A percentile compares a stretch with the other conserved stretches of the same genome.
phyloP scores from a whole-genome alignment of 345 rosid genomes.

The Punica granatum region DNA sequence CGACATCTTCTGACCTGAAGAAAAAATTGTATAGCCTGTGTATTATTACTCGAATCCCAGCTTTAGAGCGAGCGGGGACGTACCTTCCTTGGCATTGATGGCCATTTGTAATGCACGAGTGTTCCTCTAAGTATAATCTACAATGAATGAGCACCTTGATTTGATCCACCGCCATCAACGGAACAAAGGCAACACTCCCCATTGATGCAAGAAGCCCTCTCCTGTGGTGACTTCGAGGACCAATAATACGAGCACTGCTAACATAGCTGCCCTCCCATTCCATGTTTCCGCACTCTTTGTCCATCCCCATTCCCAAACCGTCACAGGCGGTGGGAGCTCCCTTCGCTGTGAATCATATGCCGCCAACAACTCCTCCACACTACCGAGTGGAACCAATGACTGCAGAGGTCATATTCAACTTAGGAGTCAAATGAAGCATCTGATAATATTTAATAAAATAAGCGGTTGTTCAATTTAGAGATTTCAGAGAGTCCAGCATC shows the following conservation, averaged over 20 bases:
- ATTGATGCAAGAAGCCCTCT: conserved; percentile 86
- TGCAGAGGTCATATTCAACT: conserved; percentile 21
- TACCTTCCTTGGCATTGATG: neutral
- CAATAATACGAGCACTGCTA: conserved; percentile 77
- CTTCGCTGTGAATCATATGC: conserved; percentile 85
- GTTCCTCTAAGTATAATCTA: neutral
- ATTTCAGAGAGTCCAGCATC: too few relatives aligned
- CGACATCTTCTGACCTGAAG: neutral
- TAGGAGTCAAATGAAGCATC: neutral
- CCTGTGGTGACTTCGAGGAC: conserved; percentile 91
- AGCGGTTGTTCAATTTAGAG: neutral
- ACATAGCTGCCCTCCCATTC: conserved; percentile 99
- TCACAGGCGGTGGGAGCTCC: conserved; percentile 87
- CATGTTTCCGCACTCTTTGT: conserved; percentile 99
- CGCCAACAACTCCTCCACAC: conserved; percentile 86
- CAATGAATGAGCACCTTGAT: neutral
- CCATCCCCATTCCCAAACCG: conserved; percentile 99
- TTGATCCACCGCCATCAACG: conserved; percentile 20
- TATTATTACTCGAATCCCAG: neutral
- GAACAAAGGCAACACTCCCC: conserved; percentile 67
- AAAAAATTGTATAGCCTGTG: neutral
- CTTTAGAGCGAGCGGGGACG: neutral
- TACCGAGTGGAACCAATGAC: conserved; percentile 94
- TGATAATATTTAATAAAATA: neutral
- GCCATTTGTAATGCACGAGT: neutral